Conservation (phyloP, 1,284 basidiomycete genomes). For the Austroboletus novae-zelandiae region DNA sequence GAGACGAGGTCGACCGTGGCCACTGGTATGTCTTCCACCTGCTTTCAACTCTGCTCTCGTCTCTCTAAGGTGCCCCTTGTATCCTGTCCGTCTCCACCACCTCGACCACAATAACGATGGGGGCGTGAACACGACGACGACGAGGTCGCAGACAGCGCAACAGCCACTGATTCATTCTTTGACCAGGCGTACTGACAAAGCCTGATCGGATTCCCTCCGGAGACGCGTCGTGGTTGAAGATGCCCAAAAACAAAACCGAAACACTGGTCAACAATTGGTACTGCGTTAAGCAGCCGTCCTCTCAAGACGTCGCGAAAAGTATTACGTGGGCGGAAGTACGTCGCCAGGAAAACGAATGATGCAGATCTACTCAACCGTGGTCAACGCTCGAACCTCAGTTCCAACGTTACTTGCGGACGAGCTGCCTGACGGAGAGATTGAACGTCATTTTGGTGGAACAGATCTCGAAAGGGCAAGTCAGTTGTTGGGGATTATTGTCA, state of each 20-base stretch:
- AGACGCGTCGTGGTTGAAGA: conserved; percentile 62
- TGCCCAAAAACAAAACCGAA: conserved; percentile 57
- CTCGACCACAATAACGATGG: too few species aligned
- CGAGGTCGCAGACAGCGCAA: too few species aligned
- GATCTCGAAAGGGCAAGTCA: conserved; percentile 51
- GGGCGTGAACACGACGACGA: too few species aligned
- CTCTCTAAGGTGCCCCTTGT: too few species aligned
- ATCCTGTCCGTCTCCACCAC: too few species aligned
- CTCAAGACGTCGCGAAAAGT: conserved; percentile 50
- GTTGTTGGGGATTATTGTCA: background rate
- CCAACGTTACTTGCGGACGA: conserved; percentile 53
- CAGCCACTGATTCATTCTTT: background rate
- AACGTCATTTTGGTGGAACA: conserved; percentile 55
- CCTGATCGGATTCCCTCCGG: conserved; percentile 68
- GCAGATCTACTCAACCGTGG: conserved; percentile 59
- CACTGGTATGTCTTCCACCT: too few species aligned
- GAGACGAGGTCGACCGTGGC: too few species aligned
- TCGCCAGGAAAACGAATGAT: conserved; percentile 63
- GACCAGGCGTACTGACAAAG: conserved; percentile 75
- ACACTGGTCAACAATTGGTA: conserved; percentile 65
- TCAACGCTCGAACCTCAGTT: conserved; percentile 45
- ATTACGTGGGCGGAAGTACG: conserved; percentile 63
- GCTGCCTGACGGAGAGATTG: conserved; percentile 52
- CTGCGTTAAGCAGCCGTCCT: conserved; percentile 70
- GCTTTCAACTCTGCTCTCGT: too few species aligned